These are phyloP conservation scores for Trichosporon ovoides DNA, from an alignment of 1,284 basidiomycete species.

Conservation along the genomic window DNA sequence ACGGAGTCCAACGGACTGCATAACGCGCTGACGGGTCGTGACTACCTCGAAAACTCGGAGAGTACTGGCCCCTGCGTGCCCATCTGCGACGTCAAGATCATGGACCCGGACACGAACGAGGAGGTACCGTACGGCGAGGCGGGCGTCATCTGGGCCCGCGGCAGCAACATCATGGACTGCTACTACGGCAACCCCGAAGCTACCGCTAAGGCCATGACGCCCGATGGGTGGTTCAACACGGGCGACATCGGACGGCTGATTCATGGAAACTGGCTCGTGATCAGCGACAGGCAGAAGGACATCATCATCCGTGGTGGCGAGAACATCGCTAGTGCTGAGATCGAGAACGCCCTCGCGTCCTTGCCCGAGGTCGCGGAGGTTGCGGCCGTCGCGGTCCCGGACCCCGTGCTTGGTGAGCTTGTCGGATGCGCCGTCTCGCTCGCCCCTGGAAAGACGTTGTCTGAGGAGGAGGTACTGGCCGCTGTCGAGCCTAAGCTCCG, in stretches of 20 bases:
- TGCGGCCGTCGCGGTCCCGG: conserved; percentile 36
- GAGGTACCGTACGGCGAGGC: conserved; percentile 23
- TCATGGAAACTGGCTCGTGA: conserved; percentile 35
- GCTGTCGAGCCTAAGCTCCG: conserved; percentile 10
- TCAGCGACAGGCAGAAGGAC: conserved; percentile 38
- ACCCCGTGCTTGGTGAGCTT: conserved; percentile 33
- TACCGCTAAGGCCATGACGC: conserved; percentile 20
- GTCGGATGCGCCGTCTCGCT: conserved; percentile 35
- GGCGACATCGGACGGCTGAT: conserved; percentile 40
- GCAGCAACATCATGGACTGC: conserved; percentile 42
- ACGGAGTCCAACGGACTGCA: conserved; percentile 44
- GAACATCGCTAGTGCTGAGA: conserved; percentile 36
- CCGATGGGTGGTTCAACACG: conserved; percentile 42
- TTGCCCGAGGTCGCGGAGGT: conserved; percentile 31
- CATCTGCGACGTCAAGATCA: conserved; percentile 30
- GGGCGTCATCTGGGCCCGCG: conserved; percentile 33
- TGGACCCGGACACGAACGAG: conserved; percentile 29
- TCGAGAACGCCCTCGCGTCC: conserved; percentile 39
- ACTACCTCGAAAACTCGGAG: conserved; percentile 26
- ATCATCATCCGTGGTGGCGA: conserved; percentile 46
- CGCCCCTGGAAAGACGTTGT: conserved; percentile 9
- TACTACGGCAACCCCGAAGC: conserved; percentile 30
- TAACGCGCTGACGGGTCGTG: conserved; percentile 32
- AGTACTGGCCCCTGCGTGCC: conserved; percentile 32
- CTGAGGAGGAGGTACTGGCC: conserved; percentile 2